Base-by-base conservation (phyloP, 2,329 filamentous ascomycete species). In the Madurella mycetomatis region DNA sequence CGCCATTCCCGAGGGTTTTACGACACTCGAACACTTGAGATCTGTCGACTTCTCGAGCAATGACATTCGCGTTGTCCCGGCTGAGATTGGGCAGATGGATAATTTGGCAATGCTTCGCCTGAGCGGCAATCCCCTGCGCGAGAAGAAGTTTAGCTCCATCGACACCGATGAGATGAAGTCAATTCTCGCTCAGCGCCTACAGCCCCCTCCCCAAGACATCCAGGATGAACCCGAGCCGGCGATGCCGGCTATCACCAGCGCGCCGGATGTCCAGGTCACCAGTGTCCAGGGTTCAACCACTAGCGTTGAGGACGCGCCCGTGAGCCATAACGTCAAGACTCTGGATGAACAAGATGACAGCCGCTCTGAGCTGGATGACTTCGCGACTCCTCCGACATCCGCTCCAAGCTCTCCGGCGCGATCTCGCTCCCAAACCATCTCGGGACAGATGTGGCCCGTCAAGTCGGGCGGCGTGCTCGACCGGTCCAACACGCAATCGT, bases 31-130 rank as follows among this genome's bases (percentile, higher is more conserved):
- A 37, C 85, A 82, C 53, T 71, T 97, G 13, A 85, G 85, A 47
- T 87, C 85, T 53, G 88, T 86, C 31, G 90, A 96, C 68, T 86
- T 97, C 60, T 88, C 88, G 0, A 85, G 86, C 61, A 99, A 99
- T 65, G 84, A 94, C 59, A 83, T 99, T 46, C 83, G 83, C 2
- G 76, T 82, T 12, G 70, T 99, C 8, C 88, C 94, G 31, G 80
- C 89, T 0, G 85, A 84, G 60, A 82, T 97, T 54, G 87, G 86
- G 5, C 75, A 82, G 25, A 96, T 97, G 90, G 83, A 90, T 5
- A 84, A 73, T 43, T 73, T 99, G 9, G 79, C 84, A 17, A 85
- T 85, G 66, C 80, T 97, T 41, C 84, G 86, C 4, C 76, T 99
- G 32, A 85, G 85, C 42, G 91, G 90, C n/a, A 99, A 99, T 64